phyloP scores from a whole-genome alignment of 306 rosid species.

The Spatholobus suberectus region DNA sequence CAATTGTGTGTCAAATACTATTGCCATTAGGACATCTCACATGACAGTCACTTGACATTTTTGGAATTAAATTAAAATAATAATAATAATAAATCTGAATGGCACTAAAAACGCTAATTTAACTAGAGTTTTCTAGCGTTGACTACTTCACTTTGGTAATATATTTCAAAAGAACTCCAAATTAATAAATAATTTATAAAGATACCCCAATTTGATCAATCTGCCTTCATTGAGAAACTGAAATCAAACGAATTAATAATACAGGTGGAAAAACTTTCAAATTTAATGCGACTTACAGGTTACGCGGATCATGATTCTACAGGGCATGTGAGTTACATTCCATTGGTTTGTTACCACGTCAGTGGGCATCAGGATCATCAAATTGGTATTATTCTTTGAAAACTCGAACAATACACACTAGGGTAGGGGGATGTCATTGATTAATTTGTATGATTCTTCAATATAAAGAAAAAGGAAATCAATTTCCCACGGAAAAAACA shows the following conservation, averaged over 20 bases:
- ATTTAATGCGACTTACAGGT: conserved; percentile 27
- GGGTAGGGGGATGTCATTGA: neutral
- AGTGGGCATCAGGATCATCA: conserved; percentile 9
- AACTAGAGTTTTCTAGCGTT: too few species aligned
- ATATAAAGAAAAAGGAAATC: neutral
- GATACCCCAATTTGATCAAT: too few species aligned
- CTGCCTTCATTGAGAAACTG: conserved; percentile 19
- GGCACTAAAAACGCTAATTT: too few species aligned
- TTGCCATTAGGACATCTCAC: too few species aligned
- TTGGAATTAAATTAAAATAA: too few species aligned
- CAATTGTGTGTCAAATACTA: too few species aligned
- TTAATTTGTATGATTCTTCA: neutral
- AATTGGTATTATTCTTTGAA: neutral
- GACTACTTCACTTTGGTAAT: too few species aligned
- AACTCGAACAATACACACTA: neutral
- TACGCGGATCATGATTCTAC: conserved; percentile 32
- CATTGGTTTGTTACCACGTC: conserved; percentile 6
- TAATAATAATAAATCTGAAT: too few species aligned
- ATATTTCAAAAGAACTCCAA: too few species aligned
- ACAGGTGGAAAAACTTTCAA: neutral
- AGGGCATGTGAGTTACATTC: conserved; percentile 36
- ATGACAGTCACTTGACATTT: too few species aligned
- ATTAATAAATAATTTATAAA: too few species aligned
- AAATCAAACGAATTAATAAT: neutral
- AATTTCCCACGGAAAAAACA: neutral